phyloP scores from a whole-genome alignment of 208 protist genomes.

The Wallacemonas collosoma region DNA sequence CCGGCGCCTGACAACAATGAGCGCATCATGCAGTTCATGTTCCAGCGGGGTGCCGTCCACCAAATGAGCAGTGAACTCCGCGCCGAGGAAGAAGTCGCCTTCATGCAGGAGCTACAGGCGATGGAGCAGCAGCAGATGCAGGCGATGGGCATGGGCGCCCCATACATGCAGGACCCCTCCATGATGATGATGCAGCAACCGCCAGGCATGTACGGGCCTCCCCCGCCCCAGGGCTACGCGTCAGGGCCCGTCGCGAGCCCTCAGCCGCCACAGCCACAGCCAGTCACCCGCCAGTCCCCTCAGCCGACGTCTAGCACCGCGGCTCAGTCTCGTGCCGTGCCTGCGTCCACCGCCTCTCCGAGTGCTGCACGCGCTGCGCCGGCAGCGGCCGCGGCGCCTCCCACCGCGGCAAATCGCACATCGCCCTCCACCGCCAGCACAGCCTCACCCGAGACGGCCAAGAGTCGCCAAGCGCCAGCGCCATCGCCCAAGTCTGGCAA shows the following conservation, averaged over 20 bases:
- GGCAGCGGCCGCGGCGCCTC: too few relatives aligned
- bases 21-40: slow-evolving; percentile 26
- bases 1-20: slow-evolving; percentile 27
- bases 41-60: slow-evolving; percentile 36
- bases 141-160: slow-evolving; percentile 21
- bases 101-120: slow-evolving; percentile 25
- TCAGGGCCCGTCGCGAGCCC: background rate
- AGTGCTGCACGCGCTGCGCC: too few relatives aligned
- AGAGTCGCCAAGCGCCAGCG: background rate
- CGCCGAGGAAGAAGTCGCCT: background rate
- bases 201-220: background rate
- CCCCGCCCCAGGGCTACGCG: background rate
- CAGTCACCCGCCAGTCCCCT: background rate
- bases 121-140: slow-evolving; percentile 47
- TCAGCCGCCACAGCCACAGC: background rate
- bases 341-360: too few relatives aligned
- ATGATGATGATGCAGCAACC: background rate
- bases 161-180: background rate
- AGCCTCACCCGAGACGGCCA: background rate
- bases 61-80: slow-evolving; percentile 24
- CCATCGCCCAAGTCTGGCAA: background rate
- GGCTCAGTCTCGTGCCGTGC: background rate
- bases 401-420: background rate
- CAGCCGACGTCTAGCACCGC: background rate
- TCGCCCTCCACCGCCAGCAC: background rate